These are phyloP conservation scores for Aspergillus taichungensis DNA, from an alignment of 495 filamentous ascomycete genomes.

Conservation along the genomic window DNA sequence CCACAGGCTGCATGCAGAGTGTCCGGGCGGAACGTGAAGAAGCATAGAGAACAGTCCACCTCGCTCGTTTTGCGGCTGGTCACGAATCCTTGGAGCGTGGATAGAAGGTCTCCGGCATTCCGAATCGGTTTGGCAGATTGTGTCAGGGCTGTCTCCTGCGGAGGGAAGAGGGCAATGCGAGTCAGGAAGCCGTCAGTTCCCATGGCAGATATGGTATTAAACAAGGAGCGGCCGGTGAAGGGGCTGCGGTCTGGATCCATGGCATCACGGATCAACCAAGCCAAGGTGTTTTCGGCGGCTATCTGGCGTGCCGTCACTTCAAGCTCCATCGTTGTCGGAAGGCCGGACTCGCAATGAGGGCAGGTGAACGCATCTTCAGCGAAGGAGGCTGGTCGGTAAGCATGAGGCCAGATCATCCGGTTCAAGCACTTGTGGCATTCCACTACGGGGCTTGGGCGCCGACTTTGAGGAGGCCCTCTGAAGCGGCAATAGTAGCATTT, in stretches of 20 bases:
- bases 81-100: conserved; percentile 23
- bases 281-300: conserved; percentile 21
- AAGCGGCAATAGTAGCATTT: conserved; percentile 39
- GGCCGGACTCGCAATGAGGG: conserved; percentile 21
- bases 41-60: conserved; percentile 32
- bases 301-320: conserved; percentile 24
- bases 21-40: conserved; percentile 17
- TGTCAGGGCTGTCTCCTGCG: conserved; percentile 4
- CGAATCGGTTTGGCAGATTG: conserved; percentile 30
- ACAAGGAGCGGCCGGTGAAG: conserved; percentile 30
- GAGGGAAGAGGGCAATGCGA: conserved; percentile 28
- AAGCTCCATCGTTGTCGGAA: conserved; percentile 18
- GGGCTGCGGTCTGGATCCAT: conserved; percentile 17
- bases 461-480: too few relatives aligned
- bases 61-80: conserved; percentile 19
- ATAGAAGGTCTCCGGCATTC: conserved; percentile 23
- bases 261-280: conserved; percentile 31
- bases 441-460: conserved; percentile 13
- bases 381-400: conserved; percentile 23
- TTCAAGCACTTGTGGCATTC: conserved; percentile 32
- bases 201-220: conserved; percentile 24
- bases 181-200: conserved; percentile 19
- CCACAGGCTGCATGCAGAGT: conserved; percentile 19
- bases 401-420: conserved; percentile 32
- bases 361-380: conserved; percentile 22